Percentiles rank a stretch among this genome's conserved stretches.
Evolutionary conservation across 768 basidiomycete genomes (phyloP).

Genomic region (Leccinum aurantiacum): DNA sequence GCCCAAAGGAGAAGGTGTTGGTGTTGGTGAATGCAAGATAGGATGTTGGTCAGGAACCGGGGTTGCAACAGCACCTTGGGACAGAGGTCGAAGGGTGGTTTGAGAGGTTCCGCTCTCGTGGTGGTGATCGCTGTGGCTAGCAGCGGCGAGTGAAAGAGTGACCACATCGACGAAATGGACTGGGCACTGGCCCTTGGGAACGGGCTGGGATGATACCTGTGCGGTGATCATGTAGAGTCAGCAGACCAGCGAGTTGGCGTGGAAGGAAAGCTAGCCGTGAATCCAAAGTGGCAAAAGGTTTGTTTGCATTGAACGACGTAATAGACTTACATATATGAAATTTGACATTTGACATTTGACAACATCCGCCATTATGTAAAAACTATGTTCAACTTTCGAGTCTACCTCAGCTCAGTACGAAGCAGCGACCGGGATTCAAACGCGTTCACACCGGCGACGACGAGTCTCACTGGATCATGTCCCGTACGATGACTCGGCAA

Average conservation of each 20-base stretch:
- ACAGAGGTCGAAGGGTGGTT: background rate
- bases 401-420: no score
- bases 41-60: conserved; percentile 13
- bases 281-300: no score
- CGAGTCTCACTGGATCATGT: no score
- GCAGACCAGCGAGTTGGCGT: background rate
- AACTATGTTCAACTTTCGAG: no score
- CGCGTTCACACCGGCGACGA: no score
- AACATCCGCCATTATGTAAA: no score
- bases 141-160: conserved; percentile 1
- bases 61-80: background rate
- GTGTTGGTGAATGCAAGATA: conserved; percentile 15
- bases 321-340: background rate
- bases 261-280: background rate
- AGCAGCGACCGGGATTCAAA: no score
- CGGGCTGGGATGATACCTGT: background rate
- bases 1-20: conserved; percentile 10
- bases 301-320: no score
- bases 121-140: conserved; percentile 1
- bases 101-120: background rate
- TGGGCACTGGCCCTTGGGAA: background rate
- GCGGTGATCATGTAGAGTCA: conserved; percentile 12
- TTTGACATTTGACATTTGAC: background rate
- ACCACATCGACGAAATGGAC: conserved; percentile 14
- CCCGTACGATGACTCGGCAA: no score